Conservation (phyloP, 306 rosid species). For the Neltuma alba region DNA sequence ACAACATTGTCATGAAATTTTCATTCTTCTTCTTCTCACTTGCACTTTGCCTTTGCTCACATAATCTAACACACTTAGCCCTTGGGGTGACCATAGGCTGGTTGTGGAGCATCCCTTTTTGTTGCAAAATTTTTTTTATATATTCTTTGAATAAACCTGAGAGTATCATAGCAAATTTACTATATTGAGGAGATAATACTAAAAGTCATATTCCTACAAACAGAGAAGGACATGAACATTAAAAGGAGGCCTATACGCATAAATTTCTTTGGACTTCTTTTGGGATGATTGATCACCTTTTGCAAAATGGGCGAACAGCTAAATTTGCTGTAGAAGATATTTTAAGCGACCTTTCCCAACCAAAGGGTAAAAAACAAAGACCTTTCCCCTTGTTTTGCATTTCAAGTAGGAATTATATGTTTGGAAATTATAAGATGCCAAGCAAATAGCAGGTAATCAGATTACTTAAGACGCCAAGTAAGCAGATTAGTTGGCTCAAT, state of each 20-base stretch:
- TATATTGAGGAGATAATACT: neutral
- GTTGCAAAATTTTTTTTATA: neutral
- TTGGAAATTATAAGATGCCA: neutral
- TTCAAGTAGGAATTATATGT: neutral
- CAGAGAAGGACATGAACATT: neutral
- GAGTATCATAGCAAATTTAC: neutral
- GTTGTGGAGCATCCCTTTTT: neutral
- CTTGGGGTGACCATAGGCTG: no score
- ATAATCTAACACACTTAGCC: no score
- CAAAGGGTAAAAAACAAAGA: no score
- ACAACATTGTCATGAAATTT: no score
- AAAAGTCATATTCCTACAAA: neutral
- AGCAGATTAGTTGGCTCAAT: no score
- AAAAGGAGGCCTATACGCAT: neutral
- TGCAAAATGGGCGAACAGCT: conserved; percentile 96
- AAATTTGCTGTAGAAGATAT: conserved; percentile 93
- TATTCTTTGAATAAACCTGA: conserved; percentile 10
- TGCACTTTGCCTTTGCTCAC: no score
- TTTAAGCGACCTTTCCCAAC: conserved; percentile 94
- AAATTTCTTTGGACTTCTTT: conserved; percentile 85
- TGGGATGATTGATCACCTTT: conserved; percentile 81
- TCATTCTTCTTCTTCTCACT: no score
- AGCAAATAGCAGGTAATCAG: no score
- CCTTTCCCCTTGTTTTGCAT: conserved; percentile 70
- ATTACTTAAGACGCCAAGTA: no score